These are phyloP conservation scores for Globisporangium solare DNA, from an alignment of 352 stramenopile genomes.

Conservation along the genomic window DNA sequence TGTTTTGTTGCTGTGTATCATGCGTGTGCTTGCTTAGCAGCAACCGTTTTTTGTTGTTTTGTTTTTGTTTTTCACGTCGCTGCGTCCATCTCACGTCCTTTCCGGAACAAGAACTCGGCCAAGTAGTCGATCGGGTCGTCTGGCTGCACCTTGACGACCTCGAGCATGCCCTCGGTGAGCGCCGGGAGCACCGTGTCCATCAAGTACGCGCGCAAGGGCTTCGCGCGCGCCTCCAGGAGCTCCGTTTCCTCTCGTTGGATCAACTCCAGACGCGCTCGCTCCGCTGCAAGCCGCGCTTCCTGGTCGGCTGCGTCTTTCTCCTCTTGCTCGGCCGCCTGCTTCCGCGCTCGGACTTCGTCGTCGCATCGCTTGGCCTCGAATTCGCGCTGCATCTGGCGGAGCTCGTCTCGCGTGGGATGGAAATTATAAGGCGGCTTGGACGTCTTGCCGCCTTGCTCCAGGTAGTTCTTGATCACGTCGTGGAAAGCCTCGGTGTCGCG, in stretches of 20 bases:
- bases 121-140: conserved; percentile 87
- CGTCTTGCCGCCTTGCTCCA: conserved; percentile 62
- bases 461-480: conserved; percentile 57
- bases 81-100: conserved; percentile 55
- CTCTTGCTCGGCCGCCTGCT: conserved; percentile 39
- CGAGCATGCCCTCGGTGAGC: conserved; percentile 81
- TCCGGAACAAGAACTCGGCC: conserved; percentile 83
- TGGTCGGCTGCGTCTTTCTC: conserved; percentile 44
- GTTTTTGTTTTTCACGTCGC: too few relatives aligned
- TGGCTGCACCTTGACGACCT: conserved; percentile 84
- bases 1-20: too few relatives aligned
- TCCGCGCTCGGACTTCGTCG: conserved; percentile 30
- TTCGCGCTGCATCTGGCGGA: conserved; percentile 39
- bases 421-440: conserved; percentile 66
- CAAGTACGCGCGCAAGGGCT: conserved; percentile 76
- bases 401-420: conserved; percentile 70
- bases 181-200: conserved; percentile 83
- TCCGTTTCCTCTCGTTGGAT: conserved; percentile 77
- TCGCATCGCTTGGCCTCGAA: conserved; percentile 40
- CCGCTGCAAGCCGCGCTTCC: conserved; percentile 40
- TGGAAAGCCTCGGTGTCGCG: conserved; percentile 32
- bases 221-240: conserved; percentile 72
- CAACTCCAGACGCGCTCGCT: conserved; percentile 60
- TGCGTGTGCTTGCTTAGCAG: too few relatives aligned
- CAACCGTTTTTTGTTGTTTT: too few relatives aligned